phyloP scores from a whole-genome alignment of 192 early-diverging fungal genomes.

The Chytriomyces sp. region DNA sequence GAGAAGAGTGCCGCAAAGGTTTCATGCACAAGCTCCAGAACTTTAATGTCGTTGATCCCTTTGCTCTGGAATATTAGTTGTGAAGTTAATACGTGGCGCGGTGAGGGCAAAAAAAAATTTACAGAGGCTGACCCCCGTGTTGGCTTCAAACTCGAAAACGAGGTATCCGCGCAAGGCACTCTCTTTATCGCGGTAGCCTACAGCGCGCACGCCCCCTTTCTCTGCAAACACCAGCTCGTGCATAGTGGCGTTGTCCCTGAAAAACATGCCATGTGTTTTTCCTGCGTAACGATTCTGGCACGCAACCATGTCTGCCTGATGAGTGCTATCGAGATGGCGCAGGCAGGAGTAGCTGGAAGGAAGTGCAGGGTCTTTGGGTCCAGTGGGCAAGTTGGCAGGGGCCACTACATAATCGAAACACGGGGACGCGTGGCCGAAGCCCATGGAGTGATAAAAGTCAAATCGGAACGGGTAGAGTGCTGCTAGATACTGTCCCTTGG shows the following conservation, averaged over 20 bases:
- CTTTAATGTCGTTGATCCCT: conserved; percentile 6
- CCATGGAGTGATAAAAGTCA: conserved; percentile 23
- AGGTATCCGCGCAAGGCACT: neutral
- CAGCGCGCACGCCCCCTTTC: conserved; percentile 3
- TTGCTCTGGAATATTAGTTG: neutral
- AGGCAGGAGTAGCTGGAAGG: neutral
- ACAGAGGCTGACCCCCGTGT: neutral
- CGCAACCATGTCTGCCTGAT: conserved; percentile 1
- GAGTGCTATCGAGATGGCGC: neutral
- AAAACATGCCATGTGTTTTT: conserved; percentile 7
- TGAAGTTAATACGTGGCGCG: neutral
- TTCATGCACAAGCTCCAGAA: conserved; percentile 12
- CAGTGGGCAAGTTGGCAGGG: conserved; percentile 2
- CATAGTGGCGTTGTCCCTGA: neutral
- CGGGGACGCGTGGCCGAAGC: conserved; percentile 14
- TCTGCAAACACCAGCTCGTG: neutral
- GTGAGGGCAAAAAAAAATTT: neutral
- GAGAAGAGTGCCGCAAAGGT: conserved; percentile 8
- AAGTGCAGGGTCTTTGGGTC: neutral
- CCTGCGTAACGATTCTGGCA: conserved; percentile 10
- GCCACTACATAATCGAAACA: conserved; percentile 13
- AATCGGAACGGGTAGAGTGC: conserved; percentile 21
- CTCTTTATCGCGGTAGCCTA: conserved; percentile 3
- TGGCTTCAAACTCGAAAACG: conserved; percentile 10
- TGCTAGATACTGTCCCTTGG: neutral